These are phyloP conservation scores for Lupinus albus DNA, from an alignment of 306 rosid genomes.

Conservation along the genomic window DNA sequence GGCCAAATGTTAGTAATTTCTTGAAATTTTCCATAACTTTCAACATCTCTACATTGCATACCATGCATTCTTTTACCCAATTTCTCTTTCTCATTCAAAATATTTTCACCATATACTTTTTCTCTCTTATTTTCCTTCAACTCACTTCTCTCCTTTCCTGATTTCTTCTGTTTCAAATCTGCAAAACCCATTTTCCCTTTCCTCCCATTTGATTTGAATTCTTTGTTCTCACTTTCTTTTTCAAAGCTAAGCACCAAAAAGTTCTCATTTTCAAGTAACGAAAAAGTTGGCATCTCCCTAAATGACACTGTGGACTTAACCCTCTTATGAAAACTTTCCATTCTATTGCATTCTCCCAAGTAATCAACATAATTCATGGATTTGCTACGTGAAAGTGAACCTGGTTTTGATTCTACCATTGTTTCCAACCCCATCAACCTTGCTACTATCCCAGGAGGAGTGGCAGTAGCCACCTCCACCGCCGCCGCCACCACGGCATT, in stretches of 20 bases:
- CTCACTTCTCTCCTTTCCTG: slow-evolving; percentile 30
- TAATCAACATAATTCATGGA: slow-evolving; percentile 67
- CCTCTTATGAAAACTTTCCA: slow-evolving; percentile 44
- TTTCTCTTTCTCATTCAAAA: slow-evolving; percentile 45
- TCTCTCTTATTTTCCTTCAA: slow-evolving; percentile 48
- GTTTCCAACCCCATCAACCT: slow-evolving; percentile 89
- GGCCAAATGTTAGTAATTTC: slow-evolving; percentile 39
- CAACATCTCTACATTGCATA: slow-evolving; percentile 9
- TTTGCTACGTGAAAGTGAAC: slow-evolving; percentile 51
- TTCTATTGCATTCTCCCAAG: slow-evolving; percentile 45
- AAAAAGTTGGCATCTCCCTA: slow-evolving; percentile 61
- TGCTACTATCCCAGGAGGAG: slow-evolving; percentile 65
- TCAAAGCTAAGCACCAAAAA: slow-evolving; percentile 72
- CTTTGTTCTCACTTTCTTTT: slow-evolving; percentile 35
- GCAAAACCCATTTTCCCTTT: slow-evolving; percentile 36
- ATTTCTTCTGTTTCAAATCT: slow-evolving; percentile 56
- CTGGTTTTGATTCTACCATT: slow-evolving; percentile 48
- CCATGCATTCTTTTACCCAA: slow-evolving; percentile 42
- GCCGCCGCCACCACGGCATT: slow-evolving; percentile 22
- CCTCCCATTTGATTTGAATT: slow-evolving; percentile 40
- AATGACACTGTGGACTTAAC: slow-evolving; percentile 61
- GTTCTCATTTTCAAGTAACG: slow-evolving; percentile 61
- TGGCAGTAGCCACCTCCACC: slow-evolving; percentile 1
- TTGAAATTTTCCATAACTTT: slow-evolving; percentile 33
- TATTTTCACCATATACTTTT: slow-evolving; percentile 29